Base-by-base conservation (phyloP, 1,284 basidiomycete genomes). In the Clitocybe nebularis region DNA sequence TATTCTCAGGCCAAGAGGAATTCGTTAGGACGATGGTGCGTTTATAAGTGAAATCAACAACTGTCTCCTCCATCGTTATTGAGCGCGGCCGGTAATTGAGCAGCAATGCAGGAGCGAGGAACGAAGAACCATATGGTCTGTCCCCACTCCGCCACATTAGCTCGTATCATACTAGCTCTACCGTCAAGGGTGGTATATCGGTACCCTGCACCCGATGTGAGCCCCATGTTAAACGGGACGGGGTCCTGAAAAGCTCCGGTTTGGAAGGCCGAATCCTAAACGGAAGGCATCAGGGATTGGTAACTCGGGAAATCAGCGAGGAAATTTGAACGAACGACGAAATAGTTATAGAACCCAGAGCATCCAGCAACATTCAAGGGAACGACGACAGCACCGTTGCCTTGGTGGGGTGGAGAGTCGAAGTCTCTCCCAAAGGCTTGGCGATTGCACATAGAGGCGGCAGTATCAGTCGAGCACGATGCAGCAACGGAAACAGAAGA, bases 41-140 rank as follows among this genome's bases (percentile, higher is more conserved):
- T 19, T 23, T 13, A 22, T 14, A 17, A 39, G 9, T 19, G 29
- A 21, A 13, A 11, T 39, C 43, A 56, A 46, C 54, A 54, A 1
- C 54, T 42, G 43, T 54, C 54, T 4, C 49, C 51, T 30, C 46
- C 45, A 22, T 56, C 54, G 30, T 54, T 54, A 24, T 56, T 49
- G 21, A 56, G 39, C 3, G 5, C 44, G 24, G 44, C 47, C 11
- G 54, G 53, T 2, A 56, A 44, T 26, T 56, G 53, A 10, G 49
- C 28, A 11, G 54, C 49, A 28, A 54, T 54, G 36, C 54, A 54
- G 14, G 51, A 48, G n/a, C 51, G 46, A 24, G 54, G 54, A 16
- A 56, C 53, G 33, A 56, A 56, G 46, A 54, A 54, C 53, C 54
- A 56, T n/a, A 54, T 46, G 6, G 50, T 48, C 38, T 54, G 54